Base-by-base conservation (phyloP, 1,284 basidiomycete species). In the Apiotrichum brassicae region DNA sequence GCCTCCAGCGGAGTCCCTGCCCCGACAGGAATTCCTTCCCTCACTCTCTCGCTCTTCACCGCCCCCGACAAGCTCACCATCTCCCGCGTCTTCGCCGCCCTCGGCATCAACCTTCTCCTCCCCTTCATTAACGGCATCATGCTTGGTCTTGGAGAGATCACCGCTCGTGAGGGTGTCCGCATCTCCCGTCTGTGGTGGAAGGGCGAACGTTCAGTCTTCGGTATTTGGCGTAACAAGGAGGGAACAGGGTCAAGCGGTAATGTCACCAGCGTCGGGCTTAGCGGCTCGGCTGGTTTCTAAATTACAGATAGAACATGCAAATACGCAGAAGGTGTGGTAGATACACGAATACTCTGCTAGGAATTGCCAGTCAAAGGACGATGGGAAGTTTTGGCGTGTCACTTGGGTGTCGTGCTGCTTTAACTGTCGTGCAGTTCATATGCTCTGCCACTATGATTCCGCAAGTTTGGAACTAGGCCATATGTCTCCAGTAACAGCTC, bases 81-180 rank as follows among this genome's bases (percentile, higher is more conserved):
- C 25, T 79, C 81, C 38, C 85, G 89, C 9, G 74, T 95, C 51
- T 66, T 87, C 37, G 87, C 91, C 4, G 84, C 87, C 8, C 70
- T 97, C 51, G 87, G 87, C 33, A 92, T 97, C 75, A 97, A 98
- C 71, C 73, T 98, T 52, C 73, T 92, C 2, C 77, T 97, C 36
- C 94, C 94, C 0, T 98, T 98, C 69, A 81, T 97, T 41, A 97
- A 97, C 66, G 94, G 94, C 24, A 87, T 97, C 62, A 95, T 97
- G 90, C 82, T 97, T 41, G 94, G 94, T 11, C 93, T 97, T 65
- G 94, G 94, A 22, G 94, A 98, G 75, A 91, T 98, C 51, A 93
- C 97, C 65, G 94, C 93, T 18, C 84, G 91, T 70, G 85, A 91
- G 54, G 79, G 90, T 14, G 75, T 95, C 18, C 78, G 84, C 44